phyloP scores from a whole-genome alignment of 805 yeast genomes.

The Scheffersomyces amazonensis region DNA sequence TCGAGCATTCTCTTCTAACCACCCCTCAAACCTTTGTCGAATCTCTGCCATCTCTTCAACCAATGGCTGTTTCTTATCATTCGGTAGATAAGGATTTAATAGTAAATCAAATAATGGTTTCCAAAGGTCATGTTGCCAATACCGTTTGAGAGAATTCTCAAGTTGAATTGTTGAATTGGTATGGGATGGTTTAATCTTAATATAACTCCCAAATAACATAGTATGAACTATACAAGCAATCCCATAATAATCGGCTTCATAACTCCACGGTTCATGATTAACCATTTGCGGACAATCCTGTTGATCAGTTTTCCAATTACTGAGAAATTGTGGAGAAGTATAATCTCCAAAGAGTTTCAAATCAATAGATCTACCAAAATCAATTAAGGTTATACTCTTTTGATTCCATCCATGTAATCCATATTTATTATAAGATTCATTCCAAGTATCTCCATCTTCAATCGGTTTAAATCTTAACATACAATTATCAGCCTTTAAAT shows the following conservation, averaged over 20 bases:
- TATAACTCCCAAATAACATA: conserved; percentile 66
- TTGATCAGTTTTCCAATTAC: conserved; percentile 59
- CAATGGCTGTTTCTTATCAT: conserved; percentile 34
- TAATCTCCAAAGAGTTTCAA: conserved; percentile 48
- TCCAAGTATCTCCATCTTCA: conserved; percentile 9
- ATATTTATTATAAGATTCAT: conserved; percentile 23
- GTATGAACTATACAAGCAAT: conserved; percentile 72
- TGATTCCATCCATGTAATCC: conserved; percentile 46
- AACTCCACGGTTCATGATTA: conserved; percentile 61
- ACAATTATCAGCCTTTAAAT: conserved; percentile 81
- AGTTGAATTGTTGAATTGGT: conserved; percentile 30
- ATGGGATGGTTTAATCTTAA: conserved; percentile 41
- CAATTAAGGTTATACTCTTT: conserved; percentile 64
- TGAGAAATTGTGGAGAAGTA: conserved; percentile 51
- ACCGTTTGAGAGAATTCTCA: conserved; percentile 54
- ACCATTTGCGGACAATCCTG: conserved; percentile 76
- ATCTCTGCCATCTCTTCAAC: conserved; percentile 29
- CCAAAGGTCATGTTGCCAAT: conserved; percentile 80
- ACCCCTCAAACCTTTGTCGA: conserved; percentile 38
- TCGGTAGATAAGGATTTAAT: conserved; percentile 50
- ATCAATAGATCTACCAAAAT: conserved; percentile 81
- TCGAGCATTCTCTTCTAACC: conserved; percentile 27
- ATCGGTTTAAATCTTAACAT: conserved; percentile 55
- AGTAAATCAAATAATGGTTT: conserved; percentile 56
- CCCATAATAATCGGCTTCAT: conserved; percentile 82